A percentile compares a stretch with the other conserved stretches of the same genome.
phyloP scores from a whole-genome alignment of 148 eudicot genomes.

The Rhododendron henanense region DNA sequence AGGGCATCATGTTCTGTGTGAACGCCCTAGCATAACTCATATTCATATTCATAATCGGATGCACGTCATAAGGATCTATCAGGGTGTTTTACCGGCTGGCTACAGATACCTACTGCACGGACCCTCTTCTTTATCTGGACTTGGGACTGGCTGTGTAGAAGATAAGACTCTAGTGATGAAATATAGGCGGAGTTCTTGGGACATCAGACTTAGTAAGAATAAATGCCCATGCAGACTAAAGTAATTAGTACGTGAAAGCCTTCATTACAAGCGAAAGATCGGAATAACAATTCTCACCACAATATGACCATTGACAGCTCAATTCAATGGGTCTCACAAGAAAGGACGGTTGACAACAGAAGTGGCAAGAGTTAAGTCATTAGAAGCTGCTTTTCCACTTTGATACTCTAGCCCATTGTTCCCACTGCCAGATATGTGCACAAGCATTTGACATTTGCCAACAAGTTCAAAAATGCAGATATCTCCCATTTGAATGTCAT shows the following conservation, averaged over 20 bases:
- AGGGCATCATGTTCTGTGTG: background rate
- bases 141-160: background rate
- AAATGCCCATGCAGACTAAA: background rate
- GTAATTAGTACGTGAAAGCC: background rate
- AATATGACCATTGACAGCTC: background rate
- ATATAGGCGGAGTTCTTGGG: background rate
- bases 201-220: background rate
- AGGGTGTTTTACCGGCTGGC: background rate
- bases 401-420: conserved; percentile 52
- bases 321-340: background rate
- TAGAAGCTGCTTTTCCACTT: conserved; percentile 24
- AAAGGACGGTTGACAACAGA: conserved; percentile 4
- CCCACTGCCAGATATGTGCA: conserved; percentile 62
- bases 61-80: background rate
- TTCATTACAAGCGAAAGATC: background rate
- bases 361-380: conserved; percentile 20
- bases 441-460: conserved; percentile 72
- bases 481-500: conserved; percentile 71
- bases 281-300: conserved; percentile 9
- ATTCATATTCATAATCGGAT: background rate
- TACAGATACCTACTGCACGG: background rate
- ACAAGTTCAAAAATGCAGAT: conserved; percentile 89
- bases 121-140: background rate
- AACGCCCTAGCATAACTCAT: background rate
- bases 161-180: background rate